Evolutionary conservation across 2,329 filamentous ascomycete species (phyloP).

Genomic region (Pseudogymnoascus sp.): DNA sequence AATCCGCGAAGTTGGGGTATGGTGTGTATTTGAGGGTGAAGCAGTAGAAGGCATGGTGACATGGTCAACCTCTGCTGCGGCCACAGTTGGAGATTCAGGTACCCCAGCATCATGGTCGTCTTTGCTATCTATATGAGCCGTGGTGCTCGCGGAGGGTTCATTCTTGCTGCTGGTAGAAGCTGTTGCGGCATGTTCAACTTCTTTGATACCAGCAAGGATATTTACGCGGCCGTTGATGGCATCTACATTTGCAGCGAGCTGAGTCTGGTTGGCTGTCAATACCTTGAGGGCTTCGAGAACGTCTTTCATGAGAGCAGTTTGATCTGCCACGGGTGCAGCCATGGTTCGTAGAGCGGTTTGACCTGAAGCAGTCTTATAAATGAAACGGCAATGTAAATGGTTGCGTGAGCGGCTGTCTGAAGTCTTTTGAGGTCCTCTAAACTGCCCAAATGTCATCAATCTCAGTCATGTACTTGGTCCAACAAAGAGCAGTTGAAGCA

Average conservation of each 20-base stretch:
- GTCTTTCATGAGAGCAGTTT: constrained; percentile 38
- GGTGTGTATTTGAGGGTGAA: constrained; percentile 10
- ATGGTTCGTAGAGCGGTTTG: constrained; percentile 13
- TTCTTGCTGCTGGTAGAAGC: background rate
- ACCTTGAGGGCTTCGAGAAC: constrained; percentile 47
- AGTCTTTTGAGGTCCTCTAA: background rate
- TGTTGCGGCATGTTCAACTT: constrained; percentile 38
- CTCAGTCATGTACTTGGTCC: background rate
- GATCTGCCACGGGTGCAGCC: constrained; percentile 21
- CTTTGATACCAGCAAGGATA: constrained; percentile 49
- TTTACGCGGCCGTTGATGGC: constrained; percentile 55
- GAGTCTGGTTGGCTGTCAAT: constrained; percentile 47
- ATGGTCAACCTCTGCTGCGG: constrained; percentile 19
- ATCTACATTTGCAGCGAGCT: constrained; percentile 48
- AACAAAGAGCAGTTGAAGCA: background rate
- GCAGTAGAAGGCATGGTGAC: constrained; percentile 12
- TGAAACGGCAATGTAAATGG: constrained; percentile 3
- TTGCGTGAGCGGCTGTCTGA: constrained; percentile 9
- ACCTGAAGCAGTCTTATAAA: background rate
- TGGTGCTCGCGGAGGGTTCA: background rate
- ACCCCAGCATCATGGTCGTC: constrained; percentile 20
- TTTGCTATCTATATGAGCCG: constrained; percentile 13
- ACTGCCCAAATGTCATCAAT: background rate
- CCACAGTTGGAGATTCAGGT: constrained; percentile 26
- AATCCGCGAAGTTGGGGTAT: constrained; percentile 49